Evolutionary conservation across 139 green algal species (phyloP).

Genomic region (Picochlorum sp.): DNA sequence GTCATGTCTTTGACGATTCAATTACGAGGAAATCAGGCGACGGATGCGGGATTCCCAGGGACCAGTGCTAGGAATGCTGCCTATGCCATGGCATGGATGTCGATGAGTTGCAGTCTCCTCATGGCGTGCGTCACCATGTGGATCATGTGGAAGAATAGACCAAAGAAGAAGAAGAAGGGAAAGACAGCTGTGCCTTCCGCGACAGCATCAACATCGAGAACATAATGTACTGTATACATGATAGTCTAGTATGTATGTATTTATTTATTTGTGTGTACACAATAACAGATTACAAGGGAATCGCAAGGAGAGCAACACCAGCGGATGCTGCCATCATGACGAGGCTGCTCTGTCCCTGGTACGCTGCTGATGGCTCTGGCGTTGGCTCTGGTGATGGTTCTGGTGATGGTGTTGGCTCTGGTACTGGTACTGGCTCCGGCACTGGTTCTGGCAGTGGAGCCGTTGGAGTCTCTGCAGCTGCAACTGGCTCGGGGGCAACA

Average conservation of each 20-base stretch:
- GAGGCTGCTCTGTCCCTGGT: no score
- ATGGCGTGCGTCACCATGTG: not conserved
- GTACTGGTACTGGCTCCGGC: not conserved
- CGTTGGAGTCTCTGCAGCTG: not conserved
- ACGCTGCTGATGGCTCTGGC: not conserved
- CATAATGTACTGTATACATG: no score
- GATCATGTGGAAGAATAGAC: not conserved
- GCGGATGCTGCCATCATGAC: no score
- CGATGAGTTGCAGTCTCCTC: not conserved
- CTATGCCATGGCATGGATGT: slow-evolving; percentile 7
- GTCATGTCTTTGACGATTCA: slow-evolving; percentile 14
- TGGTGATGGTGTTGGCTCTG: not conserved
- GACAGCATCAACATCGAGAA: not conserved
- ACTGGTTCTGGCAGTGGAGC: not conserved
- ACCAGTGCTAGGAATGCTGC: not conserved
- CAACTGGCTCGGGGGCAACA: not conserved
- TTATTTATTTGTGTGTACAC: no score
- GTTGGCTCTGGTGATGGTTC: no score
- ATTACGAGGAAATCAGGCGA: slow-evolving; percentile 9
- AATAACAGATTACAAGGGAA: no score
- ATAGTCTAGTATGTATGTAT: no score
- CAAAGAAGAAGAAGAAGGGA: slow-evolving; percentile 3
- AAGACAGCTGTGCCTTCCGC: not conserved
- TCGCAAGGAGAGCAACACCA: no score
- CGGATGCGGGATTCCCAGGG: slow-evolving; percentile 3